Base-by-base conservation (phyloP, 495 filamentous ascomycete species). In the Daldinia vernicosa region DNA sequence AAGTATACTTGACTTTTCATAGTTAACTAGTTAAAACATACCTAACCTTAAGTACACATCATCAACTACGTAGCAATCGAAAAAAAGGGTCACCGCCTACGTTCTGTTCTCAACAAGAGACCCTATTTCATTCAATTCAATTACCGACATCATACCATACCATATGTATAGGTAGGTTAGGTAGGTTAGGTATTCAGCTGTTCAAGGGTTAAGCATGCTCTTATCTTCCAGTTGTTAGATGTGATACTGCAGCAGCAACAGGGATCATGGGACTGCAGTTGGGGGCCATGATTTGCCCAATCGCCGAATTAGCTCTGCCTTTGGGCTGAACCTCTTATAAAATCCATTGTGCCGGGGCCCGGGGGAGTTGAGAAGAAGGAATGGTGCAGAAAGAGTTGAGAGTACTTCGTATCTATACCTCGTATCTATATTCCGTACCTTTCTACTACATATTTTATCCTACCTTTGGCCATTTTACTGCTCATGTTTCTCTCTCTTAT, bases 271-370 rank as follows among this genome's bases (percentile, higher is more conserved):
- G 22, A 33, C 61, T 69, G 50, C 47, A 26, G 68, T 64, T 68
- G 63, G 64, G 64, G 63, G 60, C 62, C 58, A 33, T 71, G 74
- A 76, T 76, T 74, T 60, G 74, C 68, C 69, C 39, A 63, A 69
- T 70, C 65, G 55, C 43, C 53, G 57, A 74, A 72, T 71, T 69
- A 70, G 71, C 43, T 60, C 43, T 60, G 59, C 55, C 63, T 33
- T 76, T 76, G 74, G 71, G 71, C 71, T 76, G 71, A 76, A 74
- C 63, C 30, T 61, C 47, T 19, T 67, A 55, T 26, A 28, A 64
- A 64, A 58, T 53, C 22, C 50, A 30, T 27, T 30, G 50, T 53
- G 50, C 50, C 50, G 50, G 50, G 50, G 50, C 30, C 50, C 50
- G 50, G 50, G 50, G 35, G 53, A 59, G 68, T 59, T 59, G n/a